These are phyloP conservation scores for Ophiostoma piceae DNA, from an alignment of 2,329 filamentous ascomycete genomes.

Conservation along the genomic window DNA sequence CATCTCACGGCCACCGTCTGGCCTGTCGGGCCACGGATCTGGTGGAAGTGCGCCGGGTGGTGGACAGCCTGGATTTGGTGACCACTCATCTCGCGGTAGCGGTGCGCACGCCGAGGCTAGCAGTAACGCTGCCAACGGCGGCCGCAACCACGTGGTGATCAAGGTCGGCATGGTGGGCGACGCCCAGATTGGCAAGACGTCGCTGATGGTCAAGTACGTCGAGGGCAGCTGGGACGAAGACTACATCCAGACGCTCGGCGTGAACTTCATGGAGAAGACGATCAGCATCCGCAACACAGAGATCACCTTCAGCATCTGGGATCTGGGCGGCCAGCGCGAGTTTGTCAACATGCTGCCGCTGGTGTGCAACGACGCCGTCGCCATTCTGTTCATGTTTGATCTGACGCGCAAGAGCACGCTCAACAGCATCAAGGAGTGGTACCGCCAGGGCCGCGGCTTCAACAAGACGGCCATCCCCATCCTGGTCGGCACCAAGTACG, in stretches of 20 bases:
- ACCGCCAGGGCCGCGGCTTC: slow-evolving; percentile 92
- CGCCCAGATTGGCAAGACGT: slow-evolving; percentile 98
- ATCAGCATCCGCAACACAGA: slow-evolving; percentile 99
- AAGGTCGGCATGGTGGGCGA: slow-evolving; percentile 99
- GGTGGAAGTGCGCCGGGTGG: slow-evolving; percentile 37
- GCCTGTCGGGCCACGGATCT: slow-evolving; percentile 42
- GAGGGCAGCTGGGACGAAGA: slow-evolving; percentile 99
- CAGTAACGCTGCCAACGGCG: slow-evolving; percentile 34
- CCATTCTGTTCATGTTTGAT: slow-evolving; percentile 99
- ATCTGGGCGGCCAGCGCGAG: slow-evolving; percentile 93
- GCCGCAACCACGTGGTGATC: slow-evolving; percentile 79
- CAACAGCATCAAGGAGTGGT: slow-evolving; percentile 99
- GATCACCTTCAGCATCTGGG: slow-evolving; percentile 99
- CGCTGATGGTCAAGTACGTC: slow-evolving; percentile 98
- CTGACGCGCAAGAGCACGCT: slow-evolving; percentile 95
- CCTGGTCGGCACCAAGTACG: slow-evolving; percentile 94
- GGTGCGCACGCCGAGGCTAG: slow-evolving; percentile 36
- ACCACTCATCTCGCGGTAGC: slow-evolving; percentile 42
- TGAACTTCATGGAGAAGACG: slow-evolving; percentile 99
- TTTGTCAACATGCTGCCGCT: slow-evolving; percentile 99
- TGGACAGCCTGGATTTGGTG: slow-evolving; percentile 34
- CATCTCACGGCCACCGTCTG: slow-evolving; percentile 52
- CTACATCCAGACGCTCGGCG: slow-evolving; percentile 96
- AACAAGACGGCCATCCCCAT: slow-evolving; percentile 99
- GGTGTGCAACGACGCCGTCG: slow-evolving; percentile 98